A percentile compares a stretch with the other conserved stretches of the same genome.
Evolutionary conservation across 768 basidiomycete genomes (phyloP).

Genomic region (Strobilomyces echinocephalus): DNA sequence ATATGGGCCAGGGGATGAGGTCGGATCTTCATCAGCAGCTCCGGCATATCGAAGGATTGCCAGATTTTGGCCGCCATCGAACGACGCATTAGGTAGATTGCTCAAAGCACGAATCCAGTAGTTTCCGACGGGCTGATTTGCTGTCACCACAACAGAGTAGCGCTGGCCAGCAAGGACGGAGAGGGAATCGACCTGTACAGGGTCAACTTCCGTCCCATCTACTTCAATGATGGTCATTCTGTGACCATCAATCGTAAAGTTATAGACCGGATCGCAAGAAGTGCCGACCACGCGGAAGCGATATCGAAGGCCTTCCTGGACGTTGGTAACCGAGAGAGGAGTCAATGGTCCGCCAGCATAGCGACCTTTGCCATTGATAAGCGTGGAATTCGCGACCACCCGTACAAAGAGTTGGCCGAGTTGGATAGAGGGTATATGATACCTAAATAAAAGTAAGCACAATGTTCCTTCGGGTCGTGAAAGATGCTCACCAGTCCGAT

Average conservation of each 20-base stretch:
- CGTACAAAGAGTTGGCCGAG: not conserved
- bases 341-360: conserved; percentile 1
- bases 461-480: not conserved
- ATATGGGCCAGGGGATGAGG: not conserved
- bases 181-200: not conserved
- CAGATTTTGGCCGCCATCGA: conserved; percentile 1
- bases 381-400: not conserved
- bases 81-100: conserved; percentile 7
- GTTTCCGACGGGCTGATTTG: conserved; percentile 42
- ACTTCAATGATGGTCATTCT: conserved; percentile 6
- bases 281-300: conserved; percentile 1
- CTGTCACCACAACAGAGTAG: conserved; percentile 31
- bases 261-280: not conserved
- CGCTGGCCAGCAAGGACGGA: conserved; percentile 1
- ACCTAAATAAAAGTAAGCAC: not conserved
- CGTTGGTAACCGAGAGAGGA: conserved; percentile 2
- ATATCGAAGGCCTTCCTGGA: conserved; percentile 1
- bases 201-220: not conserved
- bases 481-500: not conserved
- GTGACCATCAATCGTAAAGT: conserved; percentile 10
- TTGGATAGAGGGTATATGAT: not conserved
- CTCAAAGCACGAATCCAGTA: conserved; percentile 48
- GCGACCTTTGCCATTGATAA: conserved; percentile 6
- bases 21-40: not conserved
- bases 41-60: conserved; percentile 4